Evolutionary conservation across 148 eudicot genomes (phyloP), one percentile per base, ranked within the genome.

Genomic region (Rhododendron williamsianum): DNA sequence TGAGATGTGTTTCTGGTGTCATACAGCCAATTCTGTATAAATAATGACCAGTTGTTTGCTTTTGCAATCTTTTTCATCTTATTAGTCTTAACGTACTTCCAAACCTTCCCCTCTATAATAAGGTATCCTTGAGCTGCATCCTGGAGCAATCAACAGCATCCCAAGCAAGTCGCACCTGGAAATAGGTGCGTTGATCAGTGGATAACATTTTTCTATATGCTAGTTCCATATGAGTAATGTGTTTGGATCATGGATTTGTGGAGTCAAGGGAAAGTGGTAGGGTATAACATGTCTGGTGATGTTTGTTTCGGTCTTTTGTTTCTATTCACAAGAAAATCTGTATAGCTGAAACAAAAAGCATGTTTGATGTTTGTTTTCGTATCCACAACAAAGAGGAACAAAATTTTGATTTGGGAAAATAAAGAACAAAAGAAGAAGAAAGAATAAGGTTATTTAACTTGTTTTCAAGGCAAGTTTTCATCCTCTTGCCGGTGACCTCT

Each of bases 141-240:
- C 98, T 65, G 91, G 99, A 87, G 99, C 99, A 83, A 90, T 97
- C 89, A 97, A 97, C 89, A 97, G 99, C 89, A 95, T 95, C 81
- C 99, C 99, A 41, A 97, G 99, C 93, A 96, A 93, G 90, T 88
- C 98, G 65, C 99, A 97, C 89, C 78, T 97, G 25, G 96, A 97
- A 90, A 97, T 97, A 74, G 99, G 99, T 95, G 91, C 13, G 72
- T 69, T 71, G 36, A 36, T 41, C 3, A 18, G 10, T 82, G 43
- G 18, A 16, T 46, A 11, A 60, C 2, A 3, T 77, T 15, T 84
- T 58, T 72, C 21, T 79, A 56, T 9, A 77, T 43, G 6, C 25
- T 45, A 21, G 52, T 21, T 78, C 54, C 33, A n/a, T 78, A 46
- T 18, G 43, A 76, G 13, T 38, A 9, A 12, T 30, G 38, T 71